Evolutionary conservation across 2,329 filamentous ascomycete species (phyloP).

Genomic region (Zymoseptoria pseudotritici): DNA sequence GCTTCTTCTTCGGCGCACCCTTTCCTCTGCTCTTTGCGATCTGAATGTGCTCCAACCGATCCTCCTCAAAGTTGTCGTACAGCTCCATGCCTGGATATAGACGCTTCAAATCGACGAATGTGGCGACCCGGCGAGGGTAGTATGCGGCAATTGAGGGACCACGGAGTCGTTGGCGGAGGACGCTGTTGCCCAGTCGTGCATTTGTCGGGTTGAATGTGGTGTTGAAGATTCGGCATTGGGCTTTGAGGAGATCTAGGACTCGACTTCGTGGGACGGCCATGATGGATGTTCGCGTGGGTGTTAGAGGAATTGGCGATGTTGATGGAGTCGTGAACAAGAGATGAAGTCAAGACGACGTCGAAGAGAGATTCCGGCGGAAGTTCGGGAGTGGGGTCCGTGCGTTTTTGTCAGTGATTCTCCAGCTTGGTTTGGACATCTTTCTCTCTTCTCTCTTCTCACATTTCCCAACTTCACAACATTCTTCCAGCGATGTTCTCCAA

Average conservation of each 20-base stretch:
- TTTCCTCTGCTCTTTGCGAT: conserved; percentile 68
- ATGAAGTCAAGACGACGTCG: background rate
- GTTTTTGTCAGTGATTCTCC: background rate
- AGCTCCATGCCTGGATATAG: conserved; percentile 62
- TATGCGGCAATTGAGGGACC: conserved; percentile 80
- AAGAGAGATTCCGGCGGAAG: background rate
- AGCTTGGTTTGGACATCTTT: background rate
- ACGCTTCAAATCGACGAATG: conserved; percentile 65
- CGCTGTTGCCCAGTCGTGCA: conserved; percentile 78
- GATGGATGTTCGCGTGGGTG: conserved; percentile 7
- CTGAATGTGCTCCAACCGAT: conserved; percentile 65
- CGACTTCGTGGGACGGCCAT: conserved; percentile 49
- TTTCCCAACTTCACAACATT: background rate
- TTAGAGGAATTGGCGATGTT: background rate
- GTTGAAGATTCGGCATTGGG: conserved; percentile 88
- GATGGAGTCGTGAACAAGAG: background rate
- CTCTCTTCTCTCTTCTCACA: background rate
- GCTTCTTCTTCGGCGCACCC: conserved; percentile 84
- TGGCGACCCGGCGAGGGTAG: conserved; percentile 71
- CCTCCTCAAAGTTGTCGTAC: conserved; percentile 68
- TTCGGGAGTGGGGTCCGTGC: background rate
- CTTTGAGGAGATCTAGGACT: conserved; percentile 69
- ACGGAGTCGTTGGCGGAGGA: conserved; percentile 78
- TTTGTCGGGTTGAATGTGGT: conserved; percentile 82
- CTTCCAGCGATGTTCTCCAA: background rate